A percentile compares a stretch with the other conserved stretches of the same genome.
phyloP scores from a whole-genome alignment of 768 basidiomycete genomes.

The Leccinum aurantiacum region DNA sequence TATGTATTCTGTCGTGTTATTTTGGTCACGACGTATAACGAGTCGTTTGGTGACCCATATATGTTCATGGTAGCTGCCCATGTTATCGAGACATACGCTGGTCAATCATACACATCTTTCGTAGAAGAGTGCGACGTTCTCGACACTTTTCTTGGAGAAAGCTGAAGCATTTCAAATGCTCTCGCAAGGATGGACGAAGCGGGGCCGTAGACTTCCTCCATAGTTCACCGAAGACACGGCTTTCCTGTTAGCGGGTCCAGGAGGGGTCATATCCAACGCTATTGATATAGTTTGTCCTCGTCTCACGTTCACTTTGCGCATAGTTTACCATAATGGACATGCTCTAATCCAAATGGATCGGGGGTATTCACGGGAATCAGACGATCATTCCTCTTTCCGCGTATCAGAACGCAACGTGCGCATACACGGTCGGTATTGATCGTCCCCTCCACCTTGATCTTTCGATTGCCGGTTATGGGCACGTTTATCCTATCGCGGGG shows the following conservation, averaged over 20 bases:
- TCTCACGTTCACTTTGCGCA: slow-evolving; percentile 21
- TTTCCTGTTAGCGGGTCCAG: slow-evolving; percentile 36
- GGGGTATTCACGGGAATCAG: slow-evolving; percentile 30
- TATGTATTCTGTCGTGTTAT: slow-evolving; percentile 1
- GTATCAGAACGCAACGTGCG: slow-evolving; percentile 32
- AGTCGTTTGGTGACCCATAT: slow-evolving; percentile 17
- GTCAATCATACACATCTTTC: slow-evolving; percentile 30
- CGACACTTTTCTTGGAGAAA: slow-evolving; percentile 36
- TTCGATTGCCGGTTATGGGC: slow-evolving; percentile 33
- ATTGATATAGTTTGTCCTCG: slow-evolving; percentile 40
- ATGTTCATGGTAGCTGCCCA: slow-evolving; percentile 40
- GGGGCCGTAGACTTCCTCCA: slow-evolving; percentile 35
- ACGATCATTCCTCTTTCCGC: slow-evolving; percentile 35
- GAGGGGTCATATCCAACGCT: slow-evolving; percentile 44
- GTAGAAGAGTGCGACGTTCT: slow-evolving; percentile 40
- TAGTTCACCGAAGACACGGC: slow-evolving; percentile 29
- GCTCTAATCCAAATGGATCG: slow-evolving; percentile 35
- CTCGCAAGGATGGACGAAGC: slow-evolving; percentile 35
- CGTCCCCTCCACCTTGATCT: neutral
- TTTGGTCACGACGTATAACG: neutral
- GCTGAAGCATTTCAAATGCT: slow-evolving; percentile 35
- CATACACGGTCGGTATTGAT: slow-evolving; percentile 18
- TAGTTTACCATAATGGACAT: no score
- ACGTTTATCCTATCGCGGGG: slow-evolving; percentile 38
- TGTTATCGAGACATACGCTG: slow-evolving; percentile 35